Base-by-base conservation (phyloP, 139 green algal species). In the Dunaliella sp. region DNA sequence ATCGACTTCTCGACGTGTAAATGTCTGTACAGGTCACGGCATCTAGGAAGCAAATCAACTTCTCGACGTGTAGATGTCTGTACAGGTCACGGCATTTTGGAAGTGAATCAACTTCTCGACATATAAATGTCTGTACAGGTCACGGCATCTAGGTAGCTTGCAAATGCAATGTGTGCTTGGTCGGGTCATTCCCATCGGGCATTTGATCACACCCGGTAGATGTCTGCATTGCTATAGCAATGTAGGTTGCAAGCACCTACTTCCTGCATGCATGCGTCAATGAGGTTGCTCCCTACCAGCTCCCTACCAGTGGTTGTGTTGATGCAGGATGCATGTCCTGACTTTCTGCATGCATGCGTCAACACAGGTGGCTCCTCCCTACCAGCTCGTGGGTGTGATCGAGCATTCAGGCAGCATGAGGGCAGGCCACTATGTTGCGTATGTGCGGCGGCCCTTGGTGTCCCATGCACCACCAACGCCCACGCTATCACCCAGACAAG, bases 401-500 rank as follows among this genome's bases (percentile, higher is more conserved):
- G 76, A 81, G n/a, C 76, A 81, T 12, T 24, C 33, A 34, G 76
- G 76, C n/a, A 81, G 76, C 76, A 81, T 34, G 76, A 81, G 2
- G 7, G 33, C 34, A 38, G 76, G 76, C 2, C 76, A 81, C n/a
- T 81, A 81, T 81, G 30, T 81, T 33, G 76, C 76, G 25, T 81
- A 81, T 31, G 76, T 81, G 76, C 76, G 76, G 12, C 33, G 76
- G 30, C 30, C 76, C 76, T 1, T 81, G 30, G 1, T 2, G 30
- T 65, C 48, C 7, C 28, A 21, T 33, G 22, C 28, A 12, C 76
- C 76, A 37, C n/a, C 12, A 28, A 36, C 36, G 76, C 7, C n/a
- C 16, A 24, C 31, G 34, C 7, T 1, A 28, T 2, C 30, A 38
- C n/a, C 1, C 28, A 31, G n/a, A 37, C 12, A 36, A 24, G n/a